Evolutionary conservation across 805 yeast genomes (phyloP).

Genomic region (Babjeviella inositovora): DNA sequence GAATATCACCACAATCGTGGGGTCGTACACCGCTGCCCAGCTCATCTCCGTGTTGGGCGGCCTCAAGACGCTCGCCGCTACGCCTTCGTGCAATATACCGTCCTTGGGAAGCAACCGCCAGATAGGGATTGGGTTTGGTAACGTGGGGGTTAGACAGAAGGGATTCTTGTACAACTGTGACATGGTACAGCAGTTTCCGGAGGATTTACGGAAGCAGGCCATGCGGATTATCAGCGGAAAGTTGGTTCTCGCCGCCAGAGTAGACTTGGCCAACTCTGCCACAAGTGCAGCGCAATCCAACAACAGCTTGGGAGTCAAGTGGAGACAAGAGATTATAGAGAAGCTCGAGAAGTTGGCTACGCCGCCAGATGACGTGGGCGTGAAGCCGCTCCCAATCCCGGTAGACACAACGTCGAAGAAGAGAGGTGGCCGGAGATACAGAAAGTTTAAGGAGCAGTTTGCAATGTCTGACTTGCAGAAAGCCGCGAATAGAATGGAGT

Average conservation of each 20-base stretch:
- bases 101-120: slow-evolving; percentile 48
- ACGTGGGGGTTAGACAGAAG: slow-evolving; percentile 34
- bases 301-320: slow-evolving; percentile 40
- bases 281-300: slow-evolving; percentile 13
- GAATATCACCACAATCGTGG: slow-evolving; percentile 57
- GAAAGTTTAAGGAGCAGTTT: slow-evolving; percentile 71
- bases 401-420: slow-evolving; percentile 62
- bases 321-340: slow-evolving; percentile 39
- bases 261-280: slow-evolving; percentile 35
- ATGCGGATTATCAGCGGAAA: slow-evolving; percentile 71
- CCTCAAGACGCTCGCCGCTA: slow-evolving; percentile 38
- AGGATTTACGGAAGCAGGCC: slow-evolving; percentile 47
- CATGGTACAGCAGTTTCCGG: slow-evolving; percentile 40
- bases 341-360: slow-evolving; percentile 58
- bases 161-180: slow-evolving; percentile 57
- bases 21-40: slow-evolving; percentile 59
- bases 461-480: slow-evolving; percentile 68
- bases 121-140: slow-evolving; percentile 19
- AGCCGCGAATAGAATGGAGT: slow-evolving; percentile 73
- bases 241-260: slow-evolving; percentile 65
- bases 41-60: slow-evolving; percentile 60
- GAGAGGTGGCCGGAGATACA: slow-evolving; percentile 70
- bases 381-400: slow-evolving; percentile 58
- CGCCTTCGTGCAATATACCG: slow-evolving; percentile 77
- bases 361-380: slow-evolving; percentile 54